phyloP scores from a whole-genome alignment of 768 basidiomycete species.

The Russula foetens region DNA sequence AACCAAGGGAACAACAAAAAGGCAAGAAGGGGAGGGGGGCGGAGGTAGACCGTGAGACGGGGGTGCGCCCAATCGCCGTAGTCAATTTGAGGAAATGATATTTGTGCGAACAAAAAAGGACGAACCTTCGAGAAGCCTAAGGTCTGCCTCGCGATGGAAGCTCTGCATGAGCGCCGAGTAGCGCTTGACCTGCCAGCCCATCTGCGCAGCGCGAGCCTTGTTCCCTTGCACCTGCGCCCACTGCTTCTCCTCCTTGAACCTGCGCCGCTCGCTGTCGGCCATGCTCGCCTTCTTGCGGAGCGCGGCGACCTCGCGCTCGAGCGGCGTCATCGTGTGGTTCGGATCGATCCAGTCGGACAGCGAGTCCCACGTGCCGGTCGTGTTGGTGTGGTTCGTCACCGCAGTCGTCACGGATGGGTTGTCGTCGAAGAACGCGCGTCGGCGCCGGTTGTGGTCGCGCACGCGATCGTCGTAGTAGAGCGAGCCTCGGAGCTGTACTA shows the following conservation, averaged over 20 bases:
- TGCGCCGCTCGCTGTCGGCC: conserved; percentile 74
- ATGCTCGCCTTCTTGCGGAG: conserved; percentile 70
- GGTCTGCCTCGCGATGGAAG: conserved; percentile 71
- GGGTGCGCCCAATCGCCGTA: too few relatives aligned
- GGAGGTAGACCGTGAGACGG: too few relatives aligned
- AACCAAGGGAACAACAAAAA: conserved; percentile 13
- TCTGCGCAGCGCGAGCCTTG: conserved; percentile 60
- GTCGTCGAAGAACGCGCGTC: conserved; percentile 23
- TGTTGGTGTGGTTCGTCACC: conserved; percentile 23
- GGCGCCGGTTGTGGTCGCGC: conserved; percentile 16
- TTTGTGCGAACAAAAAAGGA: too few relatives aligned
- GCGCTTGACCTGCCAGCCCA: conserved; percentile 78
- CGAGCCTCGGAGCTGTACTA: conserved; percentile 16
- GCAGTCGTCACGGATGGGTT: conserved; percentile 25
- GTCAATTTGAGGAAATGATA: too few relatives aligned
- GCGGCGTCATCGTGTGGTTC: conserved; percentile 47
- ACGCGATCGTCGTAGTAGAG: not conserved
- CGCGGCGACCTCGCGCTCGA: conserved; percentile 67
- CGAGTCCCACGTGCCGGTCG: conserved; percentile 59
- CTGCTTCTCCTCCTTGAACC: conserved; percentile 80
- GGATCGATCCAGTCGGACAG: conserved; percentile 58
- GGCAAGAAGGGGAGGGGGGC: not conserved
- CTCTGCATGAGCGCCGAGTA: conserved; percentile 76
- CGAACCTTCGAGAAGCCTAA: conserved; percentile 57
- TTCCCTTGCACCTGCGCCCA: conserved; percentile 83